Conservation (phyloP, 164 flowering plant species). For the Santalum album region DNA sequence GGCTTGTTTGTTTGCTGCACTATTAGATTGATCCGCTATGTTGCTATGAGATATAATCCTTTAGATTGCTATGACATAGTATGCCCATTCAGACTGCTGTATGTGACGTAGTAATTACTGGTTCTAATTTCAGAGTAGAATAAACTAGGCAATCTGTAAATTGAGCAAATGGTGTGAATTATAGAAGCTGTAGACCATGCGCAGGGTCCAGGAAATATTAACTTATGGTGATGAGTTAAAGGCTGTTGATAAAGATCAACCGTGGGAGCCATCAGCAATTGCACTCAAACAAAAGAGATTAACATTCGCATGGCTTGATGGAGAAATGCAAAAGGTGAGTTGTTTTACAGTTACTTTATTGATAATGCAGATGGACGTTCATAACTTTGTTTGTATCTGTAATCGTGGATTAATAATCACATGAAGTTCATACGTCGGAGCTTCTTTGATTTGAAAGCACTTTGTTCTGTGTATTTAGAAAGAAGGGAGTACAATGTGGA, state of each 20-base stretch:
- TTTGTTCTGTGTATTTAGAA: too few species aligned
- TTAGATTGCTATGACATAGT: too few species aligned
- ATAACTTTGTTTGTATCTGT: neutral
- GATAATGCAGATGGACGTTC: neutral
- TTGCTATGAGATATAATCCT: too few species aligned
- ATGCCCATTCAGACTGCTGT: too few species aligned
- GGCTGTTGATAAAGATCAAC: slow-evolving; percentile 16
- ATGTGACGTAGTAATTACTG: too few species aligned
- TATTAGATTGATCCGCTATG: too few species aligned
- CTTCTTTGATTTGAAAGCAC: too few species aligned
- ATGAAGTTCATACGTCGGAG: neutral
- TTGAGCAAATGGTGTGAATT: slow-evolving; percentile 9
- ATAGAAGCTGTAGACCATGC: slow-evolving; percentile 56
- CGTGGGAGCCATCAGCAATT: slow-evolving; percentile 27
- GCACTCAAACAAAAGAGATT: slow-evolving; percentile 62
- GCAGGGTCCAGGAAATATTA: slow-evolving; percentile 63
- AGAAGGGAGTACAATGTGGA: too few species aligned
- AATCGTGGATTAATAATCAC: neutral
- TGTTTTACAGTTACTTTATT: neutral
- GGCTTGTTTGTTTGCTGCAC: too few species aligned
- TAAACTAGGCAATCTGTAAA: neutral
- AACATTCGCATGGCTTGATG: slow-evolving; percentile 93
- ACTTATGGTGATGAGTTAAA: slow-evolving; percentile 21
- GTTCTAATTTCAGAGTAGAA: too few species aligned
- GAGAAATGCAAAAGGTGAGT: slow-evolving; percentile 77